A percentile compares a stretch with the other conserved stretches of the same genome.
These are phyloP conservation scores for Hymenoscyphus scutula DNA, from an alignment of 2,329 filamentous ascomycete genomes.

Conservation along the genomic window DNA sequence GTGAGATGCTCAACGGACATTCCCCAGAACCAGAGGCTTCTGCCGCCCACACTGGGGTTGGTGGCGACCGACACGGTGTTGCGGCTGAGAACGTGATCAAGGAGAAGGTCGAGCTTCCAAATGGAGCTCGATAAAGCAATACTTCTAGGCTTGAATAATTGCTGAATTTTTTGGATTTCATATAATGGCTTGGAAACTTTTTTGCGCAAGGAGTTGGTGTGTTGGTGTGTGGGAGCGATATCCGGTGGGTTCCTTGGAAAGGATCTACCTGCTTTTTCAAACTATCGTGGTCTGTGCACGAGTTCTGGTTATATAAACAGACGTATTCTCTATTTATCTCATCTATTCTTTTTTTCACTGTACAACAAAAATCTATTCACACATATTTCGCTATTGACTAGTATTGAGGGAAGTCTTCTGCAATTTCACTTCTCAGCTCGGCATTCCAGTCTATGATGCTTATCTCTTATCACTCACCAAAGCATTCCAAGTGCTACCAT, in stretches of 20 bases:
- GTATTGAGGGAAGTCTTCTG: too few species aligned
- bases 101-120: conserved; percentile 21
- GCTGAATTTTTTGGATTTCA: neutral
- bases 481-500: too few species aligned
- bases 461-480: too few species aligned
- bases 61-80: conserved; percentile 51
- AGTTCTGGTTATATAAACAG: neutral
- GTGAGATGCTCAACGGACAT: conserved; percentile 61
- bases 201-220: conserved; percentile 9
- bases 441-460: too few species aligned
- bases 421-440: too few species aligned
- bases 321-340: too few species aligned
- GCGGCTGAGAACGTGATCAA: conserved; percentile 44
- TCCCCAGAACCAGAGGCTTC: conserved; percentile 38
- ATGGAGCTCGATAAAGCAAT: neutral
- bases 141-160: neutral
- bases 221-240: conserved; percentile 3
- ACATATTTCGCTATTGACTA: too few species aligned
- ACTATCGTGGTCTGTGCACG: neutral
- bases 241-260: conserved; percentile 2
- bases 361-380: too few species aligned
- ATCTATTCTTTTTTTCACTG: too few species aligned
- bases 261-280: neutral
- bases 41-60: conserved; percentile 44
- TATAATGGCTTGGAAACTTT: conserved; percentile 1